A percentile compares a stretch with the other conserved stretches of the same genome.
Evolutionary conservation across 1,284 basidiomycete genomes (phyloP).

Genomic region (Meira miltonrushii): DNA sequence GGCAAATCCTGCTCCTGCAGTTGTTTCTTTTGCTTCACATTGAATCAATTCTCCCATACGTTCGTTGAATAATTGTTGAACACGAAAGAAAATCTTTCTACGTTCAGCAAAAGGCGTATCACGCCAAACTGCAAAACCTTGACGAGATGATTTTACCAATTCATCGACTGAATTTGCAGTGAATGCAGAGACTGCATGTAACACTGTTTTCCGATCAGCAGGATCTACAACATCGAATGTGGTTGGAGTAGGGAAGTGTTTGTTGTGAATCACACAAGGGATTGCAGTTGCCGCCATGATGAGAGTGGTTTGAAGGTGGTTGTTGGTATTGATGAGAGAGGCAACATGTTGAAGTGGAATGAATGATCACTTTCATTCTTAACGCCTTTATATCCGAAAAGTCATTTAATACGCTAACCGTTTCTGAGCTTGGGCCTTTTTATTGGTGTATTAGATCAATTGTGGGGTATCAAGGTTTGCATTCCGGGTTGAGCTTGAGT

Average conservation of each 20-base stretch:
- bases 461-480: no score
- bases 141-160: slow-evolving; percentile 15
- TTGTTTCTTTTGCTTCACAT: slow-evolving; percentile 26
- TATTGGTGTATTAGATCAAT: no score
- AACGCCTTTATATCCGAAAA: no score
- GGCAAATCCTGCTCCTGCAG: slow-evolving; percentile 25
- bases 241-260: slow-evolving; percentile 23
- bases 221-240: slow-evolving; percentile 33
- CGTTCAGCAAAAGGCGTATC: slow-evolving; percentile 24
- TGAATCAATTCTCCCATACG: slow-evolving; percentile 23
- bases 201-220: slow-evolving; percentile 16
- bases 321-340: no score
- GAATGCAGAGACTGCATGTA: slow-evolving; percentile 20
- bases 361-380: no score
- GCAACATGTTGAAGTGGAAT: no score
- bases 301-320: no score
- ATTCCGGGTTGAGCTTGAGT: no score
- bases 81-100: slow-evolving; percentile 29
- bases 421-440: no score
- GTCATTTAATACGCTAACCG: no score
- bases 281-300: slow-evolving; percentile 10
- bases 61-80: slow-evolving; percentile 17
- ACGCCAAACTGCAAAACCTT: slow-evolving; percentile 25
- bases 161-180: slow-evolving; percentile 14
- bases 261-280: slow-evolving; percentile 44